Base-by-base conservation (phyloP, 148 eudicot genomes). In the Linanthus parryae region DNA sequence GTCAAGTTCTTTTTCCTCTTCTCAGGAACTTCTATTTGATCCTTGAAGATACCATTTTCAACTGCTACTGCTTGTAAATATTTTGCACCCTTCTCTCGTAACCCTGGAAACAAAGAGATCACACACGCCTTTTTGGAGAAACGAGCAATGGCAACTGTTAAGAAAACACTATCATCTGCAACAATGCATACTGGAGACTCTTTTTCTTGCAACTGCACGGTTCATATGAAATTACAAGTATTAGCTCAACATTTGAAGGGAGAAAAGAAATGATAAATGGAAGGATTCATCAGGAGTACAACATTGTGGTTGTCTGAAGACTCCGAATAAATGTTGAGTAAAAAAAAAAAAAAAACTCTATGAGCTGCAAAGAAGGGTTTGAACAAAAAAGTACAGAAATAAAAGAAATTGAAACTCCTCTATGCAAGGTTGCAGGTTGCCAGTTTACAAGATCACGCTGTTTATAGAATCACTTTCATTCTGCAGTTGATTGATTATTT, bases 131-230 rank as follows among this genome's bases (percentile, higher is more conserved):
- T 53, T 52, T 70, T 65, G 51, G 75, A 82, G 52, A 80, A 79
- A 70, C 55, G 66, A 40, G 85, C 70, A 51, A 80, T 57, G 66
- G 87, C 79, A 63, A 74, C 48, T 19, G 97, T 63, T 69, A 82
- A 64, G 65, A 89, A 89, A 58, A 89, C 34, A 66, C 97, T 80
- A 54, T 89, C 97, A 73, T 89, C 97, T 35, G 75, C 81, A 70
- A 89, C 74, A 31, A 75, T 64, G 68, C 95, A 89, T 35, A 72
- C 52, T 16, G 72, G 72, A 59, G 61, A 40, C 50, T 54, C 73
- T 65, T 66, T 85, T 54, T 66, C 63, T 42, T 47, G 54, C 70
- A 85, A 28, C 97, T 89, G 79, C 77, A 70, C 64, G 42, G 25
- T n/a, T n/a, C n/a, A n/a, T n/a, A n/a, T n/a, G n/a, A n/a, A n/a